Evolutionary conservation across 306 rosid species (phyloP).

Genomic region (Dryas octopetala): DNA sequence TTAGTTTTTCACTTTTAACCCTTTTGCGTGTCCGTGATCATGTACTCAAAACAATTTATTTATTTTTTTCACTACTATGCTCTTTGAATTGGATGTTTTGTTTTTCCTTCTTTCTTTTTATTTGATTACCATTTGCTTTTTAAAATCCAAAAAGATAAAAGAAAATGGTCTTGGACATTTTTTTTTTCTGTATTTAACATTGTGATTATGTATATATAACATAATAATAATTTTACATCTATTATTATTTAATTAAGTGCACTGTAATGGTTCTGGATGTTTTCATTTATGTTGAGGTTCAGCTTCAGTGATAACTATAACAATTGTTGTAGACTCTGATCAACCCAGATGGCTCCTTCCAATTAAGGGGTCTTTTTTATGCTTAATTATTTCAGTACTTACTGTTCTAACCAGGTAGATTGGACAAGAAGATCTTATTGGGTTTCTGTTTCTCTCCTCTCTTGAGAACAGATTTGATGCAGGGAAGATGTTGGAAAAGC

Average conservation of each 20-base stretch:
- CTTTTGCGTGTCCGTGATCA: conserved; percentile 1
- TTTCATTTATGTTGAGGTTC: not conserved
- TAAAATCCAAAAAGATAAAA: not conserved
- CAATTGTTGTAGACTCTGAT: not conserved
- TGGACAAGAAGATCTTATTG: conserved; percentile 9
- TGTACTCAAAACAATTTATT: conserved; percentile 7
- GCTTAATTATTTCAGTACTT: not conserved
- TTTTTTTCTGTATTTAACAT: not conserved
- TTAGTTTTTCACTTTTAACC: not conserved
- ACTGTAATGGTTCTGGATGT: not conserved
- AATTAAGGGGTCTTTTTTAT: not conserved
- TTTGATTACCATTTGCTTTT: not conserved
- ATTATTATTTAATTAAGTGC: not conserved
- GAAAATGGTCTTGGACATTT: not conserved
- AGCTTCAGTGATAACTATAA: not conserved
- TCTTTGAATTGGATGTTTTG: conserved; percentile 2
- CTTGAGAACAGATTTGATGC: conserved; percentile 67
- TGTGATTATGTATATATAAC: not conserved
- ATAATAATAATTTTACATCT: not conserved
- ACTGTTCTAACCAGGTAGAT: conserved; percentile 6
- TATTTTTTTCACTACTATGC: not conserved
- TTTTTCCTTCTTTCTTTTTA: not conserved
- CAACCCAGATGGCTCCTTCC: conserved; percentile 12
- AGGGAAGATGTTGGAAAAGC: conserved; percentile 62
- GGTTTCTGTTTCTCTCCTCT: conserved; percentile 12